phyloP scores from a whole-genome alignment of 108 stramenopile species.

The Cyclotella atomus region DNA sequence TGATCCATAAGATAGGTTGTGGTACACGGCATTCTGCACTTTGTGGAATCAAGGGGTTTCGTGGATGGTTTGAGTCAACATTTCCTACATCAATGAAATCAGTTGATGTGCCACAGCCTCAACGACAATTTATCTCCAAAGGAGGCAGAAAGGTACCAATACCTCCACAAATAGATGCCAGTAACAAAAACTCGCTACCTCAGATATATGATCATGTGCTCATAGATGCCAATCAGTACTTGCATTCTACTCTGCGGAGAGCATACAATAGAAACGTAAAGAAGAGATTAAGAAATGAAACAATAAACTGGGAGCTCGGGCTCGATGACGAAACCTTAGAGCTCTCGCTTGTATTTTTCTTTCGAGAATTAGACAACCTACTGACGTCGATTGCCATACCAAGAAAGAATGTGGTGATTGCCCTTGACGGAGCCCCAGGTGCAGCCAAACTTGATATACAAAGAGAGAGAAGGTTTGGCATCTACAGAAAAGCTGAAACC shows the following conservation, averaged over 20 bases:
- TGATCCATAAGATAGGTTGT: too few species aligned
- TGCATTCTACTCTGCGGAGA: constrained; percentile 69
- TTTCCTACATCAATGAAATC: constrained; percentile 69
- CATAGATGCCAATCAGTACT: constrained; percentile 88
- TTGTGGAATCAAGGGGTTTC: constrained; percentile 84
- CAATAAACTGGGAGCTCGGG: constrained; percentile 4
- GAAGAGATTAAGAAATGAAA: background rate
- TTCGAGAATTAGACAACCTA: constrained; percentile 70
- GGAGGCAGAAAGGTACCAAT: background rate
- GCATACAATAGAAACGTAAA: constrained; percentile 32
- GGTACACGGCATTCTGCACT: constrained; percentile 32
- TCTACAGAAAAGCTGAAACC: constrained; percentile 49
- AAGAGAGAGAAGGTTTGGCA: constrained; percentile 61
- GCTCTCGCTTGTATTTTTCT: constrained; percentile 57
- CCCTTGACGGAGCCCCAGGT: constrained; percentile 82
- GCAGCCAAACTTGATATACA: constrained; percentile 89
- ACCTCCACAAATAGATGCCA: background rate
- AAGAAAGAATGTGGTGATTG: constrained; percentile 76
- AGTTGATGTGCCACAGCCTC: constrained; percentile 22
- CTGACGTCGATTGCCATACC: constrained; percentile 62
- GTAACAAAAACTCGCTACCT: constrained; percentile 7
- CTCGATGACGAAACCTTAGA: constrained; percentile 44
- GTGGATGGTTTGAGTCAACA: constrained; percentile 75
- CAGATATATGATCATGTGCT: constrained; percentile 88
- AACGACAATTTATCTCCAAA: background rate